These are phyloP conservation scores for Tolypocladium guangdongense DNA, from an alignment of 2,329 filamentous ascomycete genomes.

Conservation along the genomic window DNA sequence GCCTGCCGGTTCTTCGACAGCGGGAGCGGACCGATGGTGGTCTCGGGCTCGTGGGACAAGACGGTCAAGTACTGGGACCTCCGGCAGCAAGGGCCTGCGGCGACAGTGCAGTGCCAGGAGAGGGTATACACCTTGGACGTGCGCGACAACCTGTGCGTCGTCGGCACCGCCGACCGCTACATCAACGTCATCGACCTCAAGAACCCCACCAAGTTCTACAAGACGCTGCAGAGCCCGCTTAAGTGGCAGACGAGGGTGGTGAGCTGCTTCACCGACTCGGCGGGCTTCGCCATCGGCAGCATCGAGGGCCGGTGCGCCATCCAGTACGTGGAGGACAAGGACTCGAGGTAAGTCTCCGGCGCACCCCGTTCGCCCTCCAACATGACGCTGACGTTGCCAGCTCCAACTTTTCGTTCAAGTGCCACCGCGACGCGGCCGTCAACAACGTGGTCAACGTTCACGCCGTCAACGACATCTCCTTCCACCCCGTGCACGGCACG, in stretches of 20 bases:
- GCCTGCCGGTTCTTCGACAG: constrained; percentile 68
- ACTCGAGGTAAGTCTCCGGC: constrained; percentile 47
- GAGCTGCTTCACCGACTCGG: constrained; percentile 86
- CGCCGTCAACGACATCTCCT: constrained; percentile 93
- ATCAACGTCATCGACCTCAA: constrained; percentile 92
- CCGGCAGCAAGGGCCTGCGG: constrained; percentile 53
- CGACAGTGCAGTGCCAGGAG: constrained; percentile 58
- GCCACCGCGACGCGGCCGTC: constrained; percentile 73
- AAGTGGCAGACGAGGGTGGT: constrained; percentile 98
- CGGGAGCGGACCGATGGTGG: constrained; percentile 65
- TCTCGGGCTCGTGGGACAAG: constrained; percentile 90
- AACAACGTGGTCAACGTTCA: constrained; percentile 80
- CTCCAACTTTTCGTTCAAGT: constrained; percentile 98
- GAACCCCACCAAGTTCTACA: constrained; percentile 85
- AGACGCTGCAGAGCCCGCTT: constrained; percentile 87
- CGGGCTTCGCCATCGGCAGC: constrained; percentile 87
- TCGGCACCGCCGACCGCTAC: constrained; percentile 89
- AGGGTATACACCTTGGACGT: constrained; percentile 89
- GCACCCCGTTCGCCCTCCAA: not conserved
- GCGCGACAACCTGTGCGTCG: constrained; percentile 74
- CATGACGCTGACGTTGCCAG: constrained; percentile 23
- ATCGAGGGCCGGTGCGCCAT: constrained; percentile 97
- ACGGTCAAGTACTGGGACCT: constrained; percentile 85
- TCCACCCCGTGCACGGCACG: constrained; percentile 94
- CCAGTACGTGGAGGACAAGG: constrained; percentile 96